These are phyloP conservation scores for Xylariaceae sp. DNA, from an alignment of 2,329 filamentous ascomycete genomes.

Conservation along the genomic window DNA sequence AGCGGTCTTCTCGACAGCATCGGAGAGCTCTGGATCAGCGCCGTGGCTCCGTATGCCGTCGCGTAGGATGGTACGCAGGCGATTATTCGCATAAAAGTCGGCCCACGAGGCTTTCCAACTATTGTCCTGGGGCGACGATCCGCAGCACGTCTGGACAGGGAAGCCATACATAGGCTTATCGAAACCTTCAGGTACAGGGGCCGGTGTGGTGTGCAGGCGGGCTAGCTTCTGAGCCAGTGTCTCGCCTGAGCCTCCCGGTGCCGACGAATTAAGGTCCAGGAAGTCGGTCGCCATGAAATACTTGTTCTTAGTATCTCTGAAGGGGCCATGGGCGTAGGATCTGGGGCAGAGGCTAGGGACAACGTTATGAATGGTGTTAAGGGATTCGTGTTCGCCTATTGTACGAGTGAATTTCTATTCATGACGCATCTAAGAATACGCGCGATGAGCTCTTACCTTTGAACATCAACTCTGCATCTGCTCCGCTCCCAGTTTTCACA, in stretches of 20 bases:
- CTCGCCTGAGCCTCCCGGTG: constrained; percentile 52
- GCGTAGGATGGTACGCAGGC: constrained; percentile 69
- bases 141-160: constrained; percentile 83
- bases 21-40: constrained; percentile 63
- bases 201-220: constrained; percentile 76
- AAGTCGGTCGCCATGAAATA: constrained; percentile 79
- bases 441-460: constrained; percentile 52
- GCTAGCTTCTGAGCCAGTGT: constrained; percentile 79
- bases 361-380: constrained; percentile 77
- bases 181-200: constrained; percentile 66
- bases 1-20: constrained; percentile 69
- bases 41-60: constrained; percentile 67
- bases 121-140: constrained; percentile 83
- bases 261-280: constrained; percentile 64
- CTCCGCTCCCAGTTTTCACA: constrained; percentile 71
- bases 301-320: constrained; percentile 55
- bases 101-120: constrained; percentile 75
- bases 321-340: constrained; percentile 73
- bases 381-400: constrained; percentile 78
- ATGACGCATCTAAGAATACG: too few relatives aligned
- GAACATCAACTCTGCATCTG: constrained; percentile 71
- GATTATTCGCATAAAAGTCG: constrained; percentile 81
- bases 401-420: constrained; percentile 5
- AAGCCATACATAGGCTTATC: constrained; percentile 77
- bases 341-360: constrained; percentile 79